Evolutionary conservation across 257 asterid species (phyloP).

Genomic region (Anisodus acutangulus): DNA sequence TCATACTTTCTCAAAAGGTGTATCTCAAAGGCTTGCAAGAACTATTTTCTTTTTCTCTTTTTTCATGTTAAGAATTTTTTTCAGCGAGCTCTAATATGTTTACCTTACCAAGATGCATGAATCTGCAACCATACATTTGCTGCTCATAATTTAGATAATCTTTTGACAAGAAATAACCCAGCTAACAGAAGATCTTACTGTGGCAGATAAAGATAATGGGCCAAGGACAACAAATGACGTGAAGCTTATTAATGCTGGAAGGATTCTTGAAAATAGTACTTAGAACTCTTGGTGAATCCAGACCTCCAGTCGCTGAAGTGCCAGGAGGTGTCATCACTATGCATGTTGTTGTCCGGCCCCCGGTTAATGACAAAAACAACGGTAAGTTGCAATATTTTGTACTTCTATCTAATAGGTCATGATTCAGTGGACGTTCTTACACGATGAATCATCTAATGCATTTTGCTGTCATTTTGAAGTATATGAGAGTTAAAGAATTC

Average conservation of each 20-base stretch:
- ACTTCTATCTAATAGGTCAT: neutral
- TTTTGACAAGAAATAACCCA: neutral
- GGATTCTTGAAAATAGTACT: conserved; percentile 73
- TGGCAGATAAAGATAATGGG: conserved; percentile 75
- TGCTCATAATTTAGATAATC: neutral
- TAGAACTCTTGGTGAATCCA: conserved; percentile 75
- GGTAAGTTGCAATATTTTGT: conserved; percentile 45
- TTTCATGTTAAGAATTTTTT: neutral
- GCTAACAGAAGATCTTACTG: conserved; percentile 5
- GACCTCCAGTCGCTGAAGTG: conserved; percentile 74
- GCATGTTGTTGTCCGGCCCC: conserved; percentile 86
- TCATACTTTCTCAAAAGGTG: no score
- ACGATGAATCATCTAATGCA: no score
- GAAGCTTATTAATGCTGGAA: conserved; percentile 86
- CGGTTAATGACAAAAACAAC: conserved; percentile 59
- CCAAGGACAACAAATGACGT: conserved; percentile 72
- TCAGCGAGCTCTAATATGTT: neutral
- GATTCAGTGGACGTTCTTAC: neutral
- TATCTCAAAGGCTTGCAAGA: neutral
- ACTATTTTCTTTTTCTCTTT: neutral
- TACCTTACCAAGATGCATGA: neutral
- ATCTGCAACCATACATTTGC: neutral
- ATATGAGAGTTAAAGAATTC: no score
- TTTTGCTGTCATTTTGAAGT: no score
- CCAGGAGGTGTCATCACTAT: conserved; percentile 86